A percentile compares a stretch with the other conserved stretches of the same genome.
Conservation (phyloP, 2,329 filamentous ascomycete species). For the Ophiocordyceps robertsii region DNA sequence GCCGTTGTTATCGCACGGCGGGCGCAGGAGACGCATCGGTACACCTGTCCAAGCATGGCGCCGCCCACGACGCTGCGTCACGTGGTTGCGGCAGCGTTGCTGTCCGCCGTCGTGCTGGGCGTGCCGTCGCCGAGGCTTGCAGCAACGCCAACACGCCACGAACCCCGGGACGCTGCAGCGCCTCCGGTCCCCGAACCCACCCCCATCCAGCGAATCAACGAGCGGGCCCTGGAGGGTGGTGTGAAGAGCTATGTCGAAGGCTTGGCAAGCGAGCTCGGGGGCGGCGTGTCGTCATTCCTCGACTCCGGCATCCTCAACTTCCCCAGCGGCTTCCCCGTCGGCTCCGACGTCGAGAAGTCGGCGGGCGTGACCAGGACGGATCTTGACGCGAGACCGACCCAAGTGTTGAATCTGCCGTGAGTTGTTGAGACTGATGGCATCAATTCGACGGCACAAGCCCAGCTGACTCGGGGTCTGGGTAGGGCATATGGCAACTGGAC, state of each 20-base stretch:
- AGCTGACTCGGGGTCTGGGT: neutral
- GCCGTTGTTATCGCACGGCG: neutral
- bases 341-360: constrained; percentile 43
- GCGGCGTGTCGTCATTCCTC: constrained; percentile 44
- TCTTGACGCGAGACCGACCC: constrained; percentile 49
- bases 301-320: constrained; percentile 53
- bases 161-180: constrained; percentile 1
- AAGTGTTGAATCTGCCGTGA: constrained; percentile 56
- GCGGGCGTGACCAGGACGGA: constrained; percentile 46
- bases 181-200: constrained; percentile 12
- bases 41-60: neutral
- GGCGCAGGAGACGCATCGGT: neutral
- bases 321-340: constrained; percentile 53
- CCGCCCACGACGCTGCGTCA: neutral
- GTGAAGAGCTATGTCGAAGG: constrained; percentile 37
- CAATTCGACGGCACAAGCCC: neutral
- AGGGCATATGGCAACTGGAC: constrained; percentile 67
- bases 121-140: neutral
- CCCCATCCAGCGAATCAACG: constrained; percentile 7
- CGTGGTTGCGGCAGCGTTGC: neutral
- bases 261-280: constrained; percentile 36
- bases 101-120: neutral
- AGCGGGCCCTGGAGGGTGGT: constrained; percentile 19
- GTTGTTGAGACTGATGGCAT: constrained; percentile 4
- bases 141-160: neutral